Evolutionary conservation across 352 stramenopile genomes (phyloP).

Genomic region (Hyaloperonospora arabidopsidis): DNA sequence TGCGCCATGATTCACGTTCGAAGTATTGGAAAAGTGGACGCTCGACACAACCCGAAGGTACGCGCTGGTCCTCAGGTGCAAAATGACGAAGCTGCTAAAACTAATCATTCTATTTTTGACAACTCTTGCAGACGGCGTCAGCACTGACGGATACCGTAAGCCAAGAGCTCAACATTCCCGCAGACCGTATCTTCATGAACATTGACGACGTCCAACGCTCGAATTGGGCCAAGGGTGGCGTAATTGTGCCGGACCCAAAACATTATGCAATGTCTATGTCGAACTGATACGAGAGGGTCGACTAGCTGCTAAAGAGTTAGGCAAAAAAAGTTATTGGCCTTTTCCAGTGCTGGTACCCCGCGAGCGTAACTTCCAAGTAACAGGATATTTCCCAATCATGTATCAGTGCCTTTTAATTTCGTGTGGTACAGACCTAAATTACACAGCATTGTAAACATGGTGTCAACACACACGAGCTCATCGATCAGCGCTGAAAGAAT

Average conservation of each 20-base stretch:
- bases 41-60: neutral
- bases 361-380: too few relatives aligned
- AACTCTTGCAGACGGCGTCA: slow-evolving; percentile 29
- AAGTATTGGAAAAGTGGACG: too few relatives aligned
- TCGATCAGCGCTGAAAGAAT: too few relatives aligned
- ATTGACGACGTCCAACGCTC: slow-evolving; percentile 39
- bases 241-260: slow-evolving; percentile 30
- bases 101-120: slow-evolving; percentile 6
- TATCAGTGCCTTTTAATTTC: too few relatives aligned
- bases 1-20: slow-evolving; percentile 46
- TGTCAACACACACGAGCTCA: too few relatives aligned
- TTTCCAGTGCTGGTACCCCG: too few relatives aligned
- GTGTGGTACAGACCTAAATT: too few relatives aligned
- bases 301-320: too few relatives aligned
- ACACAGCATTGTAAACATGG: too few relatives aligned
- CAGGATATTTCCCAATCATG: too few relatives aligned
- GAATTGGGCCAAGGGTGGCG: slow-evolving; percentile 40
- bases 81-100: slow-evolving; percentile 1
- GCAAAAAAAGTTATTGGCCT: too few relatives aligned
- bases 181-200: slow-evolving; percentile 49
- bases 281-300: too few relatives aligned
- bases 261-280: neutral
- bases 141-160: slow-evolving; percentile 37
- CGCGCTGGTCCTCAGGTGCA: neutral
- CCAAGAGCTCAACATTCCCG: slow-evolving; percentile 31